phyloP scores from a whole-genome alignment of 306 rosid genomes.

The Geum urbanum region DNA sequence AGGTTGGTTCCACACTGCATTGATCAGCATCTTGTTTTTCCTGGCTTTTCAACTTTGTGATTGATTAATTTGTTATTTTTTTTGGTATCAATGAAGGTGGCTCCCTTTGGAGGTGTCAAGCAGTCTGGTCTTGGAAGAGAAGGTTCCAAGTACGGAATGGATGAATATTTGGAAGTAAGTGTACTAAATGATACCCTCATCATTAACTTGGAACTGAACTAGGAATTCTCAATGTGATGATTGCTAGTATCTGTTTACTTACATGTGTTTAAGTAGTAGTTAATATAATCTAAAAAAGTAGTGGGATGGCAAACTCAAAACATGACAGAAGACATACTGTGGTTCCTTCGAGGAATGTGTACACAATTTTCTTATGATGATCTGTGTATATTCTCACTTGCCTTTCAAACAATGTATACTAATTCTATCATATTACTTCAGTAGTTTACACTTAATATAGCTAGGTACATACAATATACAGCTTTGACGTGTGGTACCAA shows the following conservation, averaged over 20 bases:
- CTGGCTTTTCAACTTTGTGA: background rate
- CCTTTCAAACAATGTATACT: too few species aligned
- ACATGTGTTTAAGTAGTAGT: background rate
- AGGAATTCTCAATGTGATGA: background rate
- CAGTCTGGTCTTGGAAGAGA: conserved; percentile 98
- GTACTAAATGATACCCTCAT: background rate
- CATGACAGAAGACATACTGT: background rate
- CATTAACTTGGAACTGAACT: background rate
- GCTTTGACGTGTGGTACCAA: background rate
- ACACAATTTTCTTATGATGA: background rate
- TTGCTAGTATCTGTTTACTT: background rate
- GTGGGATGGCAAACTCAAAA: background rate
- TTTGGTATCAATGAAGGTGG: conserved; percentile 60
- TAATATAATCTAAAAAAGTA: background rate
- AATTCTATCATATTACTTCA: background rate
- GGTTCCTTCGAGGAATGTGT: background rate
- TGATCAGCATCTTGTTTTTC: background rate
- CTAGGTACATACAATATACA: too few species aligned
- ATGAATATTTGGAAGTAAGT: conserved; percentile 86
- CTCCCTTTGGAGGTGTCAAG: conserved; percentile 94
- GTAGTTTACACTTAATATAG: background rate
- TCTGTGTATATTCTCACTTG: background rate
- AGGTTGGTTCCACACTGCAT: conserved; percentile 49
- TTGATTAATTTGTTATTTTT: conserved; percentile 17
- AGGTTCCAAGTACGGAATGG: conserved; percentile 98